Base-by-base conservation (phyloP, 306 rosid genomes). In the Pueraria montana region DNA sequence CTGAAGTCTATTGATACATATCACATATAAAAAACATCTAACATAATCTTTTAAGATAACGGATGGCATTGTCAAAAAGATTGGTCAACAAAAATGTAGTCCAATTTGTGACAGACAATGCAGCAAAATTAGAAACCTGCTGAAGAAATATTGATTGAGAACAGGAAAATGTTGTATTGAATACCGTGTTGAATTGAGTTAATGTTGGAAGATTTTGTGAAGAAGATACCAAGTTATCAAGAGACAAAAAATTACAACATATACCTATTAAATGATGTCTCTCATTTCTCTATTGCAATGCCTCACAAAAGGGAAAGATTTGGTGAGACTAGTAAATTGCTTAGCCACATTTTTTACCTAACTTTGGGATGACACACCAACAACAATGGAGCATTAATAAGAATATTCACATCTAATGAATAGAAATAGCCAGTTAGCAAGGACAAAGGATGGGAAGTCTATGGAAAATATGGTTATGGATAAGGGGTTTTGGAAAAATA, bases 51-150 rank as follows among this genome's bases (percentile, higher is more conserved):
- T 30, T 14, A 32, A 34, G 46, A 65, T 14, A 36, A 34, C 8
- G 24, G 12, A 65, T 65, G 46, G 24, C 24, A 16, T 34, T 65
- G 71, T 16, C 17, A 16, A 65, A 36, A 14, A 32, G 13, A 30
- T 61, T 26, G 18, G 69, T 63, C 43, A 26, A 23, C 40, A 13
- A 26, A n/a, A 4, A 24, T 13, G 43, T 5, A 6, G 18, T 24
- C 67, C 67, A 26, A 26, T 11, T 61, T 26, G 38, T 12, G 67
- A 61, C n/a, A n/a, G n/a, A n/a, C 67, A 61, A 61, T 12, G 67
- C 67, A 61, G n/a, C 38, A 61, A 61, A n/a, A 26, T 26, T 4
- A 26, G 8, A 59, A 59, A 24, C 64, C 32, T 9, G 16, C 16
- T 3, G 27, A 9, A 58, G 32, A 58, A 23, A 53, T 58, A 6